Evolutionary conservation across 306 rosid genomes (phyloP), one percentile per base, ranked within the genome.

Genomic region (Sesbania bispinosa): DNA sequence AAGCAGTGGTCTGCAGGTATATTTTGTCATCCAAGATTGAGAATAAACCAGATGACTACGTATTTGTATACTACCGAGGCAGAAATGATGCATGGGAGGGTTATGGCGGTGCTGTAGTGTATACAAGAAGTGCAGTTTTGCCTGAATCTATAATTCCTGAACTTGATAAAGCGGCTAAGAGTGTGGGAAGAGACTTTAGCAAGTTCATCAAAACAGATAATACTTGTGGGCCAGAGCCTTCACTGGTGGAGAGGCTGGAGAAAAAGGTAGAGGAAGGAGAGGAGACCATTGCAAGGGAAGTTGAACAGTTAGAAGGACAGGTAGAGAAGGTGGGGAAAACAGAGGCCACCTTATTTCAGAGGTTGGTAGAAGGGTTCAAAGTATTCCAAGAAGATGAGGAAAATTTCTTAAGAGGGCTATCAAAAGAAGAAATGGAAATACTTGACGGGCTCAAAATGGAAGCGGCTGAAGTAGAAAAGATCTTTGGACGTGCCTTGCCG

Each of bases 1-100:
- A 7, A 50, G 52, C 35, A 61, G 4, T 41, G 64, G 23, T 62
- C 74, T 80, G 68, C 89, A 90, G 98, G 97, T 93, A 81, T 65
- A 79, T 94, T 60, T 65, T 90, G 62, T 90, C 96, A 50, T 88
- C 92, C 38, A 78, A 91, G 82, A 73, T 88, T 39, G 95, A 94
- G 76, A 87, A 89, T 11, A 83, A 79, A 71, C 81, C 85, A 18
- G 96, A 94, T 4, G 97, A 94, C 68, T 91, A 91, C 74, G 14
- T 91, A 80, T 89, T 94, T 42, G 90, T 94, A 2, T 94, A 94
- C 85, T 94, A 94, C 64, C 84, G 96, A 65, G 97, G 99, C 51
- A 83, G 85, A 27, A 94, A 94, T 7, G 99, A 89, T 76, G 99
- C 99, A n/a, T 91, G 97, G 99, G 99, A 94, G 52, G 99, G 99